Base-by-base conservation (phyloP, 2,329 filamentous ascomycete genomes). In the Fusarium xyrophilum region DNA sequence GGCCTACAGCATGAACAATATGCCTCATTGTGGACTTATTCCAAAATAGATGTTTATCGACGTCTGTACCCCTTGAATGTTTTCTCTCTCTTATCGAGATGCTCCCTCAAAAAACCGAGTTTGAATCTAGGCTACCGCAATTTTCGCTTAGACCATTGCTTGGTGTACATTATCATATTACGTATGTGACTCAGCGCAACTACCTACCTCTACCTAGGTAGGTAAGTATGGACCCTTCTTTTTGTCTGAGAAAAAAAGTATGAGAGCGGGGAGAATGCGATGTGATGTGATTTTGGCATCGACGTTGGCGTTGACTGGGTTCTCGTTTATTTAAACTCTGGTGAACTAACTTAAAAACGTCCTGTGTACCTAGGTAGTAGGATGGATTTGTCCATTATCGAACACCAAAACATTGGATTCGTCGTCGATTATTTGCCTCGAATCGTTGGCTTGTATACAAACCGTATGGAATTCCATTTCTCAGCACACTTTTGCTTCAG, bases 271-370 rank as follows among this genome's bases (percentile, higher is more conserved):
- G 23, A 50, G 46, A 32, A 43, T 43, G 13, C 43, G 28, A 42
- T 35, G n/a, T 40, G 50, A 53, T 52, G 36, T 53, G 50, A 43
- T 44, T 25, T 58, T 58, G 55, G 48, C 47, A 23, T 25, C 44
- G 19, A 23, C 17, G 15, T 42, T 30, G 19, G 21, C 17, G 9
- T 30, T 46, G 43, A 21, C 25, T 52, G 27, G 33, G 27, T 40
- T 38, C 27, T 23, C 28, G 28, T 46, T 33, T 32, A 23, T 30
- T 23, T 25, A 27, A 54, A 50, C 33, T 36, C 21, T 19, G 17
- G 21, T 50, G 25, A 21, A 15, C 13, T 46, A 43, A 25, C 23
- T 19, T 43, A 43, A 19, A 13, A 43, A 19, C 15, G 15, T 25
- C 39, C 39, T 42, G 12, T 11, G 15, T 25, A 25, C 39, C 23